phyloP scores from a whole-genome alignment of 2,329 filamentous ascomycete genomes.

The Alternaria metachromatica region DNA sequence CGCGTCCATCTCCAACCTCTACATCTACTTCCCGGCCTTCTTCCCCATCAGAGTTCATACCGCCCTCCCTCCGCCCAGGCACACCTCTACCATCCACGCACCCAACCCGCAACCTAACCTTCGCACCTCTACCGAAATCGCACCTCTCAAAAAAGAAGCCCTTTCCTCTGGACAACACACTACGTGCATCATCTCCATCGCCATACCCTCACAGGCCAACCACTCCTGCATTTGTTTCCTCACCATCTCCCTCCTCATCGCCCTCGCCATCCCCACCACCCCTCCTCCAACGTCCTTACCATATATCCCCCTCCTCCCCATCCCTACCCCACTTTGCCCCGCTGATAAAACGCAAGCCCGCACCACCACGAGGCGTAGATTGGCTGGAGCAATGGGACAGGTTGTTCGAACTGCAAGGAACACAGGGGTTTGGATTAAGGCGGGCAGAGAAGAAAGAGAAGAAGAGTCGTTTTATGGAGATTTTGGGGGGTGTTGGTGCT shows the following conservation, averaged over 20 bases:
- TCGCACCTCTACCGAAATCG: background rate
- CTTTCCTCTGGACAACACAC: too few relatives aligned
- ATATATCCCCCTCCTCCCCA: background rate
- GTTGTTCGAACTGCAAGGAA: slow-evolving; percentile 1
- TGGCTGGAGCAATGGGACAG: slow-evolving; percentile 17
- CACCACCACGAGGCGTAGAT: slow-evolving; percentile 10
- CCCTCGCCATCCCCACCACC: background rate
- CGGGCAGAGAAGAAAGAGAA: background rate
- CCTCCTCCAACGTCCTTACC: background rate
- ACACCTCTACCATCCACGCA: background rate
- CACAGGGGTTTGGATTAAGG: background rate
- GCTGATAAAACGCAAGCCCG: slow-evolving; percentile 11
- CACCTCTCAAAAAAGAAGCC: too few relatives aligned
- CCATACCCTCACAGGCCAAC: too few relatives aligned
- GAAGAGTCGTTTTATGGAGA: background rate
- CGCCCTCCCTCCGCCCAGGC: background rate
- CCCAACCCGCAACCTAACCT: background rate
- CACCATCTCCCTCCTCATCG: background rate
- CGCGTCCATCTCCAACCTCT: background rate
- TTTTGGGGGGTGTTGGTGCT: background rate
- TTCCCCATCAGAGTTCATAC: fast-evolving
- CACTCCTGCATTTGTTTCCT: background rate
- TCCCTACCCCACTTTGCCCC: background rate
- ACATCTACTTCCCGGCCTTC: fast-evolving
- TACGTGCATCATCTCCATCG: too few relatives aligned